These are phyloP conservation scores for Cryptosporidium tyzzeri DNA, from an alignment of 169 alveolate genomes.

Conservation along the genomic window DNA sequence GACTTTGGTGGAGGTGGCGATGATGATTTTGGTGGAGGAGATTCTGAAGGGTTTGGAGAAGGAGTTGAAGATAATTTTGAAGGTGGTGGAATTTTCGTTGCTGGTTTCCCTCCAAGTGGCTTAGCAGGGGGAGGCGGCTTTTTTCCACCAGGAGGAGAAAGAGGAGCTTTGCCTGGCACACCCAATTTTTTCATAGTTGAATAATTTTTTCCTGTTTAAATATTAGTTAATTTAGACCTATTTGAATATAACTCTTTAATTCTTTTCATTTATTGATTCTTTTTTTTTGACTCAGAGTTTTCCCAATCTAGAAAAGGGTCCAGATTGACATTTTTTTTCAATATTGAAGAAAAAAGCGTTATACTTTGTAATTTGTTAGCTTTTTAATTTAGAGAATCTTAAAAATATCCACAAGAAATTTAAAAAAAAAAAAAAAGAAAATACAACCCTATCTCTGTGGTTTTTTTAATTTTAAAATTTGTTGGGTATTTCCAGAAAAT, in stretches of 20 bases:
- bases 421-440: not conserved
- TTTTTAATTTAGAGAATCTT: no score
- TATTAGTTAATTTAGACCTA: not conserved
- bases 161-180: conserved; percentile 32
- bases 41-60: not conserved
- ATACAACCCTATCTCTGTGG: not conserved
- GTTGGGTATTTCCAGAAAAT: not conserved
- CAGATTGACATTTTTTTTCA: conserved; percentile 7
- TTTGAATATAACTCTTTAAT: not conserved
- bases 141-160: conserved; percentile 5
- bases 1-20: not conserved
- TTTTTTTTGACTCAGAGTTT: not conserved
- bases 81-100: not conserved
- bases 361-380: no score
- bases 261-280: not conserved
- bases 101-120: conserved; percentile 3
- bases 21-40: not conserved
- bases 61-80: not conserved
- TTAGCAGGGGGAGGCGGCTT: conserved; percentile 10
- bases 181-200: conserved; percentile 9
- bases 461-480: no score
- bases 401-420: not conserved
- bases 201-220: not conserved
- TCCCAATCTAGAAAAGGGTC: not conserved
- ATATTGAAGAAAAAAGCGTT: no score